phyloP scores from a whole-genome alignment of 2,329 filamentous ascomycete species.

The Trichoderma oligosporum region DNA sequence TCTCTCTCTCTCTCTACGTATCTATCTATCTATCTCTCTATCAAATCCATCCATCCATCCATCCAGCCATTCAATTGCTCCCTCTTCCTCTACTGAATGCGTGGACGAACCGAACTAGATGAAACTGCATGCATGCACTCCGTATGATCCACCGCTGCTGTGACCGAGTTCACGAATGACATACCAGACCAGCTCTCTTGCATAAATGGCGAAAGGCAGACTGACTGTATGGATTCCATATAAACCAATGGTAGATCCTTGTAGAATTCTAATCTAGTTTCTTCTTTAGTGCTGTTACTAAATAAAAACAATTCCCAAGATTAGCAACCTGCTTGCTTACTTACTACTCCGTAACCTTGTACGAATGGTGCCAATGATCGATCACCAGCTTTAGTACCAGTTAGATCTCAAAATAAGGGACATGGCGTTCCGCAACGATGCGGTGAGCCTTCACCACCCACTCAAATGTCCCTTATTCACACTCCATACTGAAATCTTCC shows the following conservation, averaged over 20 bases:
- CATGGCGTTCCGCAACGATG: not conserved
- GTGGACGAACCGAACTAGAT: not conserved
- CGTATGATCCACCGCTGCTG: constrained; percentile 5
- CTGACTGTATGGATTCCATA: too few relatives aligned
- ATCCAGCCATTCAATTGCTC: too few relatives aligned
- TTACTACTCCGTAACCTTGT: too few relatives aligned
- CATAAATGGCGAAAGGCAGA: not conserved
- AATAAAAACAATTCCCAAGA: not conserved
- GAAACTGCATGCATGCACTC: not conserved
- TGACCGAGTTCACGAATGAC: not conserved
- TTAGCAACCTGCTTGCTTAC: not conserved
- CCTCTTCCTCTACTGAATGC: too few relatives aligned
- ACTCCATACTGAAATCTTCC: too few relatives aligned
- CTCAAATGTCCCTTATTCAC: not conserved
- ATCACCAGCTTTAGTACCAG: not conserved
- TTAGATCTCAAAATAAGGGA: too few relatives aligned
- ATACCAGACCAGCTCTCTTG: not conserved
- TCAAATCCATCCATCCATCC: too few relatives aligned
- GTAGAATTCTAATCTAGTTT: not conserved
- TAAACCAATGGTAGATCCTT: too few relatives aligned
- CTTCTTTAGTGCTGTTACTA: not conserved
- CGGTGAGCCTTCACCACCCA: not conserved
- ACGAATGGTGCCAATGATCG: not conserved
- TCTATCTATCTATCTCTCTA: too few relatives aligned
- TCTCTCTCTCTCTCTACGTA: not conserved